These are phyloP conservation scores for Phytophthora cactorum DNA, from an alignment of 352 stramenopile genomes.

Conservation along the genomic window DNA sequence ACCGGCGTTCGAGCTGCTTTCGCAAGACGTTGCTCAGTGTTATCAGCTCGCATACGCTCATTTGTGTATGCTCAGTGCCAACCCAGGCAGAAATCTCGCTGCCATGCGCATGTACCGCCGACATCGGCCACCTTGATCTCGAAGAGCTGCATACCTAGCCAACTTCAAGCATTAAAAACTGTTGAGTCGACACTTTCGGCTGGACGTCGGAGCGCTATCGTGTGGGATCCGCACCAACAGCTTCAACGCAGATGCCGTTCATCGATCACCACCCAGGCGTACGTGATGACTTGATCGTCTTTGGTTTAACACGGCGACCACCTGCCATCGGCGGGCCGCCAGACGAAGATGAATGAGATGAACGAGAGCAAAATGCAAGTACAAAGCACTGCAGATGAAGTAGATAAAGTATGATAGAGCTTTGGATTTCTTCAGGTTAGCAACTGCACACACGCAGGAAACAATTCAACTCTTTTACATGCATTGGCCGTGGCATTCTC, in stretches of 20 bases:
- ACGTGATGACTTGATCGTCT: slow-evolving; percentile 17
- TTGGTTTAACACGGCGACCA: slow-evolving; percentile 18
- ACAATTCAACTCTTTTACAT: slow-evolving; percentile 33
- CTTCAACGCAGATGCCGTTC: slow-evolving; percentile 20
- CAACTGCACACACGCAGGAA: slow-evolving; percentile 28
- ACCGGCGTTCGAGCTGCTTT: slow-evolving; percentile 15
- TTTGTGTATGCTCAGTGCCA: too few relatives aligned
- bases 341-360: background rate
- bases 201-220: background rate
- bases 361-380: background rate
- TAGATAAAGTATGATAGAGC: slow-evolving; percentile 1
- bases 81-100: too few relatives aligned
- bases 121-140: slow-evolving; percentile 10
- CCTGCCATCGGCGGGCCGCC: too few relatives aligned
- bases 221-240: background rate
- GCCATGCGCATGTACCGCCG: slow-evolving; percentile 1
- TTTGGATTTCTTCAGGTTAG: slow-evolving; percentile 29
- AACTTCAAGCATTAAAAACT: slow-evolving; percentile 21
- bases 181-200: slow-evolving; percentile 35
- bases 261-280: background rate
- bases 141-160: slow-evolving; percentile 12
- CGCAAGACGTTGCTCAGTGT: slow-evolving; percentile 22
- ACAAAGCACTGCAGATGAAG: background rate
- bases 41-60: background rate
- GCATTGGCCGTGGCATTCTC: slow-evolving; percentile 4